Evolutionary conservation across 768 basidiomycete species (phyloP).

Genomic region (Dioszegia hungarica): DNA sequence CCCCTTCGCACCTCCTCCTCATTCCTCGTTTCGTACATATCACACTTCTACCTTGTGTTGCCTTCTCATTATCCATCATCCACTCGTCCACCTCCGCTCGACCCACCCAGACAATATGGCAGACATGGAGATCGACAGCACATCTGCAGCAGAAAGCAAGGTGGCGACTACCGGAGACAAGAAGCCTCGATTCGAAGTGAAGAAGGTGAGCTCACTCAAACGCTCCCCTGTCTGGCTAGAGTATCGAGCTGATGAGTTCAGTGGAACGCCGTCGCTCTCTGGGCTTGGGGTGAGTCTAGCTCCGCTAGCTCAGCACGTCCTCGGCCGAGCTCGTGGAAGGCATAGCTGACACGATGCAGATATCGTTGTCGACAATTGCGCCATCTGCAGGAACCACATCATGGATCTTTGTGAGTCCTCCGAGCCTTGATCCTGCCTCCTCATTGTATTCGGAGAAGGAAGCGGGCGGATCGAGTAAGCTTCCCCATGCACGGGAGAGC

Average conservation of each 20-base stretch:
- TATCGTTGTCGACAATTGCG: constrained; percentile 98
- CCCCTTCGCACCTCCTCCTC: no score
- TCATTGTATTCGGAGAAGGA: not conserved
- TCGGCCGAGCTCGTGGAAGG: not conserved
- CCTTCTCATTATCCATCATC: no score
- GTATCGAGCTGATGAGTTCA: constrained; percentile 45
- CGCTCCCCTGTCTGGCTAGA: not conserved
- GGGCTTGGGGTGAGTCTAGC: constrained; percentile 82
- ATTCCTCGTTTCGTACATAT: no score
- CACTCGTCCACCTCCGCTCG: not conserved
- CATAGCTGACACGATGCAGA: constrained; percentile 54
- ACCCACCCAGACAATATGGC: no score
- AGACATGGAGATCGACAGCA: constrained; percentile 37
- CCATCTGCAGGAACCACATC: constrained; percentile 99
- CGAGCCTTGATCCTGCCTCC: not conserved
- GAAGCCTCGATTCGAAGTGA: constrained; percentile 85
- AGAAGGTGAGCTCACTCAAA: constrained; percentile 66
- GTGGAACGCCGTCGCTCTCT: constrained; percentile 98
- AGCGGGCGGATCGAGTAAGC: no score
- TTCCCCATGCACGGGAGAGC: no score
- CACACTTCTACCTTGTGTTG: no score
- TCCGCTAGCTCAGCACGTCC: not conserved
- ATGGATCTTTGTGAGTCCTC: constrained; percentile 89
- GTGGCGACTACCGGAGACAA: constrained; percentile 56
- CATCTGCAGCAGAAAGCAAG: no score